These are phyloP conservation scores for Carex arenaria DNA, from an alignment of 202 grass and related monocot species.

Conservation along the genomic window DNA sequence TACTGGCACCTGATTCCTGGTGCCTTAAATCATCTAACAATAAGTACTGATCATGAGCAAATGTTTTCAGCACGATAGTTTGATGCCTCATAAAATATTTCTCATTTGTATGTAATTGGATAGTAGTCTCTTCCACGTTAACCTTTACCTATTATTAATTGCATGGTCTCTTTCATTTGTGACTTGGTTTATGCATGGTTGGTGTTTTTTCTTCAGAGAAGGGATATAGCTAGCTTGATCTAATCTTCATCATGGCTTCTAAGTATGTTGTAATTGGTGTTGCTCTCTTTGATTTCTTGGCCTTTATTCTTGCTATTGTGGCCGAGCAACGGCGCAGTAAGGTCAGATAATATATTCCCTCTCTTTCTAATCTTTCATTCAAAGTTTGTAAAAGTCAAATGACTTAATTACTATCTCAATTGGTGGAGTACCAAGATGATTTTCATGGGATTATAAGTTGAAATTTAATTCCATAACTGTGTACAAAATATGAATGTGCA, in stretches of 20 bases:
- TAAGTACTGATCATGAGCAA: neutral
- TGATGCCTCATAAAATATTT: neutral
- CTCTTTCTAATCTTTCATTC: neutral
- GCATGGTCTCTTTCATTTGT: neutral
- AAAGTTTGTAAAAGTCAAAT: neutral
- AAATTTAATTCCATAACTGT: too few species aligned
- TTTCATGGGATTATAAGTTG: too few species aligned
- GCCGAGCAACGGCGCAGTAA: constrained; percentile 72
- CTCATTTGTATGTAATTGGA: neutral
- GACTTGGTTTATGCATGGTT: neutral
- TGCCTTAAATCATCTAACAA: neutral
- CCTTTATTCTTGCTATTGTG: constrained; percentile 73
- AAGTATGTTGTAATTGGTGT: constrained; percentile 34
- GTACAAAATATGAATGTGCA: too few species aligned
- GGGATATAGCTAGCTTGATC: neutral
- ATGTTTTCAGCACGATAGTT: neutral
- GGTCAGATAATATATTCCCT: constrained; percentile 11
- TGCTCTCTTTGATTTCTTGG: constrained; percentile 45
- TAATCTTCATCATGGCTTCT: constrained; percentile 33
- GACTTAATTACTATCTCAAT: too few species aligned
- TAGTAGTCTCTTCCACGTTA: constrained; percentile 7
- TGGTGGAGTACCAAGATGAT: too few species aligned
- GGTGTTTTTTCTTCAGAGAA: neutral
- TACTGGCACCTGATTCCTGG: neutral
- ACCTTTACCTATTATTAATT: too few species aligned